phyloP scores from a whole-genome alignment of 768 basidiomycete genomes.

The Rhizopogon roseolus region DNA sequence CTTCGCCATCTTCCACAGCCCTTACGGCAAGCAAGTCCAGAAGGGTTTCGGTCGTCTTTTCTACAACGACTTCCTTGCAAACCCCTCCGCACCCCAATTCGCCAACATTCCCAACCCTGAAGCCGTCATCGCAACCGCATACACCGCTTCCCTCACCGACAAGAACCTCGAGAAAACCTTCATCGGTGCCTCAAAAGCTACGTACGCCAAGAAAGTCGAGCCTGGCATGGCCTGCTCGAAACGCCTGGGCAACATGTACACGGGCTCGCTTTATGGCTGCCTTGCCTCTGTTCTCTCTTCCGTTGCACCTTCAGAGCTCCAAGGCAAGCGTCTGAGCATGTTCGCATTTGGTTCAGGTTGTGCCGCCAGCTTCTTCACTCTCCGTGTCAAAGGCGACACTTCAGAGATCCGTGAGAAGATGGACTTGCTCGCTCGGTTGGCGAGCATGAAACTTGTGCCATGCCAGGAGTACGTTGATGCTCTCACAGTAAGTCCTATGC shows the following conservation, averaged over 20 bases:
- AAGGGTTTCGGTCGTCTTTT: slow-evolving; percentile 92
- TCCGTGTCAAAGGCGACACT: slow-evolving; percentile 86
- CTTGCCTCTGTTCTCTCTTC: slow-evolving; percentile 81
- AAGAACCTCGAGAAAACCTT: slow-evolving; percentile 96
- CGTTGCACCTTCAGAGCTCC: slow-evolving; percentile 63
- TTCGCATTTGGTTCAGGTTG: slow-evolving; percentile 97
- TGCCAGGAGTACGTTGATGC: slow-evolving; percentile 91
- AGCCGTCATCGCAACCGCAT: slow-evolving; percentile 57
- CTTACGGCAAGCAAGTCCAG: slow-evolving; percentile 98
- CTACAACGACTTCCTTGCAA: slow-evolving; percentile 87
- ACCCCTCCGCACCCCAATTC: slow-evolving; percentile 66
- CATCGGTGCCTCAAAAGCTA: slow-evolving; percentile 68
- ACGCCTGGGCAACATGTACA: slow-evolving; percentile 98
- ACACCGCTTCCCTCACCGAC: slow-evolving; percentile 79
- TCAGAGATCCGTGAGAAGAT: slow-evolving; percentile 76
- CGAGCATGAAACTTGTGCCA: slow-evolving; percentile 84
- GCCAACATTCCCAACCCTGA: slow-evolving; percentile 71
- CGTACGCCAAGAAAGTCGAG: slow-evolving; percentile 71
- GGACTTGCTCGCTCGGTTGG: slow-evolving; percentile 73
- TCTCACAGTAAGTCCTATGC: slow-evolving; percentile 47
- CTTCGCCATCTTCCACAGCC: slow-evolving; percentile 94
- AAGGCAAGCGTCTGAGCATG: slow-evolving; percentile 84
- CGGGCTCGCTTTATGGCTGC: slow-evolving; percentile 92
- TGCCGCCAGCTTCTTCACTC: slow-evolving; percentile 90
- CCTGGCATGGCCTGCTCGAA: slow-evolving; percentile 84